Conservation (phyloP, 2,329 filamentous ascomycete genomes). For the Taxawa tesnikishii region DNA sequence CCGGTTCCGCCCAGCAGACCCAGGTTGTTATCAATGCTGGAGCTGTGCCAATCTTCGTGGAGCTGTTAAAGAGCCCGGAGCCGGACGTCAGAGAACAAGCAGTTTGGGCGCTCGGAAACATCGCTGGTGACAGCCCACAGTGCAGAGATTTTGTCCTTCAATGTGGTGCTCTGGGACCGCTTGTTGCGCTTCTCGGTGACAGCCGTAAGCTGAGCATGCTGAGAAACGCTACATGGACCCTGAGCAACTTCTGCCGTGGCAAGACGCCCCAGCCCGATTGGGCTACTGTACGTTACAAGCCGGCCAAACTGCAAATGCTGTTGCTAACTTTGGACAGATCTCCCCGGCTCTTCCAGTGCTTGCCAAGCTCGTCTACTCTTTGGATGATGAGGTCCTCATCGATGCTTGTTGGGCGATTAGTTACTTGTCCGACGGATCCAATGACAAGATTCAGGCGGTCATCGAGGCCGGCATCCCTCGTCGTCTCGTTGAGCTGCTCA, state of each 20-base stretch:
- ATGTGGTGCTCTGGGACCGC: conserved; percentile 79
- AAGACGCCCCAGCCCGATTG: conserved; percentile 98
- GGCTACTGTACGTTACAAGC: conserved; percentile 62
- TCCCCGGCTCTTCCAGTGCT: conserved; percentile 87
- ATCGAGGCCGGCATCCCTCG: conserved; percentile 97
- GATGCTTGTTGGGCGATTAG: conserved; percentile 99
- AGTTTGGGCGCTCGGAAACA: conserved; percentile 97
- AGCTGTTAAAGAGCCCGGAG: conserved; percentile 88
- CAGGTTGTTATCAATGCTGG: conserved; percentile 98
- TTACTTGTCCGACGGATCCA: conserved; percentile 93
- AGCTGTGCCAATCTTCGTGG: conserved; percentile 95
- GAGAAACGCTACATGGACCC: conserved; percentile 94
- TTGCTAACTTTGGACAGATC: conserved; percentile 49
- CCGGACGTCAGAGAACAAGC: conserved; percentile 97
- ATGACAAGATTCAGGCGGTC: conserved; percentile 98
- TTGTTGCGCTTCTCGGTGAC: conserved; percentile 82
- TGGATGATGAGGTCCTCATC: conserved; percentile 96
- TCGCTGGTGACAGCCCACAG: conserved; percentile 93
- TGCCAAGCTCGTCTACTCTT: conserved; percentile 93
- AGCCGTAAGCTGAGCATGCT: conserved; percentile 99
- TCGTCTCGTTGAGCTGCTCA: conserved; percentile 88
- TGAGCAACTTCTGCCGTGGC: conserved; percentile 99
- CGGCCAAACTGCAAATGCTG: conserved; percentile 10
- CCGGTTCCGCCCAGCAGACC: conserved; percentile 90
- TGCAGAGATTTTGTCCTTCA: conserved; percentile 94